Conservation (phyloP, 768 basidiomycete species). For the Mycena venus region DNA sequence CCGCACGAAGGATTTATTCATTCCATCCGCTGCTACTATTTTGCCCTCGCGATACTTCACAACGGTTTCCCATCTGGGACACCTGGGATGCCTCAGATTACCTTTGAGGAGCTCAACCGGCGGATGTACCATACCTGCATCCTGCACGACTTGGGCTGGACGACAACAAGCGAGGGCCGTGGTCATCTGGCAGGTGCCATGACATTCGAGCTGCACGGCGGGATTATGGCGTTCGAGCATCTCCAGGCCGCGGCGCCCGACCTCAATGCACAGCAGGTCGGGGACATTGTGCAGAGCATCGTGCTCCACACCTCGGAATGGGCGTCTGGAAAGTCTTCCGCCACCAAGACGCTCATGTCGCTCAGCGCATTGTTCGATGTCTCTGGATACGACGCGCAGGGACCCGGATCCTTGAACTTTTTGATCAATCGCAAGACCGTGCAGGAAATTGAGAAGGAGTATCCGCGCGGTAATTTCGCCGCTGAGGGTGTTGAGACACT, state of each 20-base stretch:
- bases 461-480: constrained; percentile 5
- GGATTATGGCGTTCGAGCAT: constrained; percentile 24
- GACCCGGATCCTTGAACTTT: constrained; percentile 20
- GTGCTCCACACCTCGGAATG: constrained; percentile 34
- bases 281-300: constrained; percentile 38
- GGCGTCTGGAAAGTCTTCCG: constrained; percentile 28
- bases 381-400: constrained; percentile 24
- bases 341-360: constrained; percentile 29
- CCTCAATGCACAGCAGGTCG: constrained; percentile 21
- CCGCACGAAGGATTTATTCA: constrained; percentile 26
- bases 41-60: constrained; percentile 29
- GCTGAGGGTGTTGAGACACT: constrained; percentile 21
- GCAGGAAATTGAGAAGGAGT: constrained; percentile 36
- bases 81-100: constrained; percentile 29
- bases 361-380: constrained; percentile 33
- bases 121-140: constrained; percentile 22
- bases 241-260: constrained; percentile 1
- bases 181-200: constrained; percentile 19
- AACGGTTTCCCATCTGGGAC: constrained; percentile 34
- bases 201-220: constrained; percentile 26
- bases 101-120: constrained; percentile 15
- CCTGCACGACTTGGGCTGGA: constrained; percentile 20
- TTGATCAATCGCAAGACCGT: constrained; percentile 33
- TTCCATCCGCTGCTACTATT: constrained; percentile 33
- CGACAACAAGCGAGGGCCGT: too few relatives aligned